phyloP scores from a whole-genome alignment of 257 asterid genomes.

The Solanum boliviense region DNA sequence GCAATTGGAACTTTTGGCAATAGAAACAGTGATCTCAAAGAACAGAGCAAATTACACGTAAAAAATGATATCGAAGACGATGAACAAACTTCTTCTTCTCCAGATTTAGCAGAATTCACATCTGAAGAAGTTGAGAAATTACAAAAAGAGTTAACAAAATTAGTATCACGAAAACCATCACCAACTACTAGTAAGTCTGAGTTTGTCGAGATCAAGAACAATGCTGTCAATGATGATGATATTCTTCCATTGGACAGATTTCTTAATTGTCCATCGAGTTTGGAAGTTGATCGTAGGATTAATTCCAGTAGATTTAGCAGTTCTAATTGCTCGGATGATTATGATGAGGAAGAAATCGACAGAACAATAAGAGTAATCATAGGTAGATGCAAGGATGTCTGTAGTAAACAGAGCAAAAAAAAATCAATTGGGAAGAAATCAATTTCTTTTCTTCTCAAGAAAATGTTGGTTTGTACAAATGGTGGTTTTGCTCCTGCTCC shows the following conservation, averaged over 20 bases:
- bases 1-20: conserved; percentile 88
- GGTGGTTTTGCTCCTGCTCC: conserved; percentile 55
- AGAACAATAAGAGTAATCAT: conserved; percentile 73
- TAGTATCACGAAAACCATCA: conserved; percentile 39
- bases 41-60: conserved; percentile 1
- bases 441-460: conserved; percentile 66
- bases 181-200: conserved; percentile 14
- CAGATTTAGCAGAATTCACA: conserved; percentile 71
- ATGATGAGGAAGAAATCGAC: conserved; percentile 79
- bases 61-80: conserved; percentile 9
- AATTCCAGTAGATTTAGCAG: conserved; percentile 40
- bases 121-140: conserved; percentile 63
- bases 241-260: conserved; percentile 69
- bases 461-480: conserved; percentile 56
- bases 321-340: conserved; percentile 22
- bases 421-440: conserved; percentile 56
- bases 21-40: conserved; percentile 11
- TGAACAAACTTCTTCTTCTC: conserved; percentile 29
- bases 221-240: conserved; percentile 19
- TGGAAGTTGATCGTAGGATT: conserved; percentile 57
- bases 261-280: conserved; percentile 88
- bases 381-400: conserved; percentile 73
- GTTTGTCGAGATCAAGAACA: conserved; percentile 23
- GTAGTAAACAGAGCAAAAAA: conserved; percentile 39
- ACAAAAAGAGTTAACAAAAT: conserved; percentile 52